Percentiles rank a stretch among this genome's conserved stretches.
These are phyloP conservation scores for Fusarium proliferatum DNA, from an alignment of 2,329 filamentous ascomycete genomes.

Conservation along the genomic window DNA sequence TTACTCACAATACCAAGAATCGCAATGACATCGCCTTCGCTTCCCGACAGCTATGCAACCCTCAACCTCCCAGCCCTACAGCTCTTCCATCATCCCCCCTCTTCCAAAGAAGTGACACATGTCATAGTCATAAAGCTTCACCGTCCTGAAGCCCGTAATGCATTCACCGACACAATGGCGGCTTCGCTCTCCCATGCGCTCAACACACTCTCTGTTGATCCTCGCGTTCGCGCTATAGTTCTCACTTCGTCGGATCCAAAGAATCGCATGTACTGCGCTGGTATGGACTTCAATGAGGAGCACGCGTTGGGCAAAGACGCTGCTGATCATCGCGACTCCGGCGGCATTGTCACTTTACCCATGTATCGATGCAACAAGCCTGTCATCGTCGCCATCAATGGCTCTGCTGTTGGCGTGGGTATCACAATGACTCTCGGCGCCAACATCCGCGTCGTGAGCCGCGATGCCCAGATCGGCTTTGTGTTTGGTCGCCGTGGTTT, in stretches of 20 bases:
- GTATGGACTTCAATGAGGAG: slow-evolving; percentile 63
- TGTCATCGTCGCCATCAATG: slow-evolving; percentile 68
- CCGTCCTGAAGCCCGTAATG: slow-evolving; percentile 74
- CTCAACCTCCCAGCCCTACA: slow-evolving; percentile 57
- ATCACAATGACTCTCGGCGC: slow-evolving; percentile 71
- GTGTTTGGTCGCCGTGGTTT: slow-evolving; percentile 78
- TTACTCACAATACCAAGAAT: neutral
- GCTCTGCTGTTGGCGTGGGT: slow-evolving; percentile 68
- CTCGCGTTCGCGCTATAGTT: slow-evolving; percentile 65
- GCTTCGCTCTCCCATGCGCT: slow-evolving; percentile 67
- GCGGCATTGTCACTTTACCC: slow-evolving; percentile 65
- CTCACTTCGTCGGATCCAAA: slow-evolving; percentile 62
- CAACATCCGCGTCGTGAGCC: slow-evolving; percentile 64
- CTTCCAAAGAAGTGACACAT: slow-evolving; percentile 66
- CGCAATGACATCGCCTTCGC: slow-evolving; percentile 39
- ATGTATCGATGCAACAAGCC: slow-evolving; percentile 69
- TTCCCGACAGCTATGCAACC: slow-evolving; percentile 54
- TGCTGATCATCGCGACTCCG: slow-evolving; percentile 59
- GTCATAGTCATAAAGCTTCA: slow-evolving; percentile 72
- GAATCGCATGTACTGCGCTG: slow-evolving; percentile 67
- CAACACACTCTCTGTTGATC: slow-evolving; percentile 61
- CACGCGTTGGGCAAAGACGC: slow-evolving; percentile 41
- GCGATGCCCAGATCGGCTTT: slow-evolving; percentile 75
- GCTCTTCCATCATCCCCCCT: slow-evolving; percentile 61
- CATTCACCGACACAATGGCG: slow-evolving; percentile 74